Conservation (phyloP, 2,329 filamentous ascomycete genomes). For the Cytospora mali region DNA sequence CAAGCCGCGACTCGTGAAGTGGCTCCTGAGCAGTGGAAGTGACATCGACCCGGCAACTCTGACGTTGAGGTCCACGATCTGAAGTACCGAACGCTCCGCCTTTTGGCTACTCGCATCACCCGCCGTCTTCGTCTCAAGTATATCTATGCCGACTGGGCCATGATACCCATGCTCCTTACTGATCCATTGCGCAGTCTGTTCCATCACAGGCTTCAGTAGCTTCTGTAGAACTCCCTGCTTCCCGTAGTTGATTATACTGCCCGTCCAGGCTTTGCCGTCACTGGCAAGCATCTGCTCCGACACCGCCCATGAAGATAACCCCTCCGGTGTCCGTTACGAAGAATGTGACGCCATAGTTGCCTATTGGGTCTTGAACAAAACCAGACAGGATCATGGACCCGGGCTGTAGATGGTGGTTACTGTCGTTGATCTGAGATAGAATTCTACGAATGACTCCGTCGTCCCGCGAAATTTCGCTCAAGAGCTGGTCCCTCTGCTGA, state of each 20-base stretch:
- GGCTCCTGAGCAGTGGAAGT: not conserved
- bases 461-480: not conserved
- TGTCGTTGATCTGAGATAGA: not conserved
- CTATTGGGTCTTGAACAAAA: not conserved
- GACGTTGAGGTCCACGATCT: not conserved
- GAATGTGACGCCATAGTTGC: not conserved
- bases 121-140: conserved; percentile 21
- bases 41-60: not conserved
- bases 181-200: conserved; percentile 35
- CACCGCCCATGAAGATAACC: not conserved
- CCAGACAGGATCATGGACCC: not conserved
- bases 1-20: not conserved
- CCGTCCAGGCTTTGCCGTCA: conserved; percentile 38
- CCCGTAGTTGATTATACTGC: conserved; percentile 39
- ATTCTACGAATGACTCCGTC: not conserved
- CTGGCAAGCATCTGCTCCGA: conserved; percentile 39
- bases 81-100: not conserved
- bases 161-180: conserved; percentile 36
- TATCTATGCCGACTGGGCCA: conserved; percentile 39
- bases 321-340: not conserved
- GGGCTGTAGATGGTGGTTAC: not conserved
- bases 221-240: conserved; percentile 36
- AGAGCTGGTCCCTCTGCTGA: not conserved
- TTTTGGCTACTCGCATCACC: not conserved
- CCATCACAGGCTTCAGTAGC: conserved; percentile 34